Evolutionary conservation across 345 rosid species (phyloP).

Genomic region (Brassica juncea): DNA sequence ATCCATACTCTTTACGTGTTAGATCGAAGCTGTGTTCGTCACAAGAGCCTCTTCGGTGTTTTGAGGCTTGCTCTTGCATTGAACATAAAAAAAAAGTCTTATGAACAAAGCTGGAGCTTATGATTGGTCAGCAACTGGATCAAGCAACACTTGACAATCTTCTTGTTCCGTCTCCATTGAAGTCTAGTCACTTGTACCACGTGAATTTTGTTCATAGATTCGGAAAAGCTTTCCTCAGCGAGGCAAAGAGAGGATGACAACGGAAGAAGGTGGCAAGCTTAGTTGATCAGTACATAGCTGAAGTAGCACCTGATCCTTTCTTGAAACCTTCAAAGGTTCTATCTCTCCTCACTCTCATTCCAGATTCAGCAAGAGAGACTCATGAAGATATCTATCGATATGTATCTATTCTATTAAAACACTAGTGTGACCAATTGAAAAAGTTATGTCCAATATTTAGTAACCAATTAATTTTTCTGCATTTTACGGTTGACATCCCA

Average conservation of each 20-base stretch:
- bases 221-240: slow-evolving; percentile 57
- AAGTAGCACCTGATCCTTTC: slow-evolving; percentile 92
- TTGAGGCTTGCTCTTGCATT: slow-evolving; percentile 54
- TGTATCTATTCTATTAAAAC: slow-evolving; percentile 41
- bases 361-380: slow-evolving; percentile 70
- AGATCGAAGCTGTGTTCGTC: slow-evolving; percentile 54
- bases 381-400: slow-evolving; percentile 70
- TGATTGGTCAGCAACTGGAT: slow-evolving; percentile 80
- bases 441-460: too few relatives aligned
- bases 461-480: too few relatives aligned
- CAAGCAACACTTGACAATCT: slow-evolving; percentile 82
- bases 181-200: slow-evolving; percentile 61
- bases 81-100: slow-evolving; percentile 52
- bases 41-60: slow-evolving; percentile 71
- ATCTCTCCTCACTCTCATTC: slow-evolving; percentile 58
- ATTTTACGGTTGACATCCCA: too few relatives aligned
- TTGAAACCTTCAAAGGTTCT: slow-evolving; percentile 69
- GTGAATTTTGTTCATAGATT: slow-evolving; percentile 70
- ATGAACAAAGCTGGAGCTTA: slow-evolving; percentile 67
- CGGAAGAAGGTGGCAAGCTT: slow-evolving; percentile 64
- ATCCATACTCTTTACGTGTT: slow-evolving; percentile 58
- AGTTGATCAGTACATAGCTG: slow-evolving; percentile 76
- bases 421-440: too few relatives aligned
- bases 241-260: slow-evolving; percentile 37
- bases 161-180: slow-evolving; percentile 73